Base-by-base conservation (phyloP, 768 basidiomycete genomes). In the Zangia roseola region DNA sequence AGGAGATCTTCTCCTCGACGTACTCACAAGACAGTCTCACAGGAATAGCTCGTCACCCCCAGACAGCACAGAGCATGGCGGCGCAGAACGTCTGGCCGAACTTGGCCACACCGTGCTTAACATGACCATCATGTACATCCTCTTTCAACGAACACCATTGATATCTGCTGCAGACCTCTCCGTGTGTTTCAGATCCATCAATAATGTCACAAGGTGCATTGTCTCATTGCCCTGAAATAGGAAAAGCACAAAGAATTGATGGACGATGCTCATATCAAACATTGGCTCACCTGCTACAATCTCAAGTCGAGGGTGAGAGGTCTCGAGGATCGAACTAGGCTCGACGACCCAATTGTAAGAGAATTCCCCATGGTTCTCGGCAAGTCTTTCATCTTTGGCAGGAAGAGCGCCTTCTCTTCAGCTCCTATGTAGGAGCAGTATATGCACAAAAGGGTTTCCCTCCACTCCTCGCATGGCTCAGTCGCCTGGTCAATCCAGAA, bases 381-480 rank as follows among this genome's bases (percentile, higher is more conserved):
- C 38, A 44, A 46, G 33, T 40, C 42, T 30, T 28, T 47, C 54
- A 56, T 40, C 35, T 23, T 44, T 28, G 26, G 16, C 52, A 87
- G 84, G 83, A 83, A 64, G 76, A 79, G 45, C 71, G 71, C 23
- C 67, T 64, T 37, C 76, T 83, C 41, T 85, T 85, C 53, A 58
- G 78, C 56, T 77, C 78, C 17, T 87, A 86, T 53, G 70, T 87
- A 12, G 86, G 84, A 9, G 86, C 83, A n/a, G 64, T 84, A 12
- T 83, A 78, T 61, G 69, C 76, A n/a, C 77, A 79, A 43, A 76
- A 72, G 45, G 86, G 85, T 19, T 59, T 78, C 30, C 37, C 58
- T 5, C 59, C 63, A 7, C 71, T 86, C 41, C 73, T 81, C 58
- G 57, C 65, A 20, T 88, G 84, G 84, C 76, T 86, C 26, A 77